A percentile compares a stretch with the other conserved stretches of the same genome.
Evolutionary conservation across 2,329 filamentous ascomycete genomes (phyloP).

Genomic region (Penicillium frequentans): DNA sequence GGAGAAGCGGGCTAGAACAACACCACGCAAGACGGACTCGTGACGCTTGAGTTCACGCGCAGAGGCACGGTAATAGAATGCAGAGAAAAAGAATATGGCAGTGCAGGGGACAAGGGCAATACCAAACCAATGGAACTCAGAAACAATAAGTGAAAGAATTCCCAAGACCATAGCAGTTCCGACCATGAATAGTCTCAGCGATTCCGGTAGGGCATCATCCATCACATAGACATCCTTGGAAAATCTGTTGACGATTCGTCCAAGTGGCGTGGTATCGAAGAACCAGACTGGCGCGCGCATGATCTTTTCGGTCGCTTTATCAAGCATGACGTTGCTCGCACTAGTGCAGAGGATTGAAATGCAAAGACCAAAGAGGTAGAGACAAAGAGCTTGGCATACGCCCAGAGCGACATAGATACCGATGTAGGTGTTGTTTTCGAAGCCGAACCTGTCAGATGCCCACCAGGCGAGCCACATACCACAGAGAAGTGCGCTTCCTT

Average conservation of each 20-base stretch:
- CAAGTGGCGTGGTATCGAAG: slow-evolving; percentile 76
- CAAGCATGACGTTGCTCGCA: not conserved
- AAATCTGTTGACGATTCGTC: slow-evolving; percentile 74
- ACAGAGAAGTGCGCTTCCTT: not conserved
- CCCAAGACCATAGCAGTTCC: slow-evolving; percentile 49
- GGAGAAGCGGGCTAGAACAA: slow-evolving; percentile 76
- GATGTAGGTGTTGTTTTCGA: not conserved
- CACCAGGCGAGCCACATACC: not conserved
- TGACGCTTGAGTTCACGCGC: slow-evolving; percentile 63
- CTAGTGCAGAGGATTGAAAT: not conserved
- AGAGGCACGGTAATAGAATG: slow-evolving; percentile 65
- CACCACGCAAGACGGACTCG: slow-evolving; percentile 72
- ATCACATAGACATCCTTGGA: slow-evolving; percentile 73
- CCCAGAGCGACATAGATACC: not conserved
- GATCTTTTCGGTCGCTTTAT: slow-evolving; percentile 37
- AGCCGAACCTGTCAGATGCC: not conserved
- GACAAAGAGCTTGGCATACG: not conserved
- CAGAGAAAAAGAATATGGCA: slow-evolving; percentile 58
- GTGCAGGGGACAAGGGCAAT: slow-evolving; percentile 38
- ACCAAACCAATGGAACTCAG: not conserved
- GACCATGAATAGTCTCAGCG: slow-evolving; percentile 61
- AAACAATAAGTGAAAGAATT: not conserved
- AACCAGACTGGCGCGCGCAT: slow-evolving; percentile 72
- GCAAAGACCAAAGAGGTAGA: not conserved
- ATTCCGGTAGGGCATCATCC: slow-evolving; percentile 64